Conservation (phyloP, 495 filamentous ascomycete species). For the Cenococcum geophilum region DNA sequence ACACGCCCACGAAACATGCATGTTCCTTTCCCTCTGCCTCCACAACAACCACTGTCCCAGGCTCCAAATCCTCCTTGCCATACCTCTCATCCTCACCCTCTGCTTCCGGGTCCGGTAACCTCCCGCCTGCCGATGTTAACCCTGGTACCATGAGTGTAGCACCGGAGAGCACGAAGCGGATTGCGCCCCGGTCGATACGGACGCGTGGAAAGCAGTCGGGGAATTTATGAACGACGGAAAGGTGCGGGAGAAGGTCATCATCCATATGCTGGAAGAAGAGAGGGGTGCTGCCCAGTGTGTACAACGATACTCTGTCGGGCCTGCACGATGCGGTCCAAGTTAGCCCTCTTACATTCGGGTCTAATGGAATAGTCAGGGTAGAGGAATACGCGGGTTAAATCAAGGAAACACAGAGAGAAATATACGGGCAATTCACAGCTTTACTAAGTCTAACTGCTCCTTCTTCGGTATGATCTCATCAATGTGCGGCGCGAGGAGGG, state of each 20-base stretch:
- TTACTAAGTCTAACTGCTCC: constrained; percentile 81
- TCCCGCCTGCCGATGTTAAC: constrained; percentile 72
- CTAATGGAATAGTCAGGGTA: background rate
- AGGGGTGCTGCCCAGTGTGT: constrained; percentile 66
- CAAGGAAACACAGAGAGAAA: constrained; percentile 7
- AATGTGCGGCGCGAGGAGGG: constrained; percentile 77
- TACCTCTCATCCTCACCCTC: constrained; percentile 41
- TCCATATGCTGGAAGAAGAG: constrained; percentile 91
- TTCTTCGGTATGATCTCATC: constrained; percentile 97
- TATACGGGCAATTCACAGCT: constrained; percentile 50
- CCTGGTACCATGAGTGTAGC: constrained; percentile 95
- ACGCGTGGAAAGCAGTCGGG: constrained; percentile 58
- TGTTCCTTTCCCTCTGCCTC: constrained; percentile 90
- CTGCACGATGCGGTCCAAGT: constrained; percentile 34
- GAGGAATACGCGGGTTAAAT: background rate
- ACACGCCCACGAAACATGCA: constrained; percentile 77
- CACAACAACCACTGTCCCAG: constrained; percentile 77
- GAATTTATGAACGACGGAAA: constrained; percentile 46
- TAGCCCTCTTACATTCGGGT: background rate
- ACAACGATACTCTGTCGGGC: constrained; percentile 80
- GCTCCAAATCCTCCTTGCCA: constrained; percentile 54
- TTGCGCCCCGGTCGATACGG: constrained; percentile 86
- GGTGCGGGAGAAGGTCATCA: constrained; percentile 68
- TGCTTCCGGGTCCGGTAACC: constrained; percentile 57
- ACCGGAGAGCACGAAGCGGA: constrained; percentile 89